phyloP scores from a whole-genome alignment of 208 protist species.

The Acanthamoeba culbertsoni region DNA sequence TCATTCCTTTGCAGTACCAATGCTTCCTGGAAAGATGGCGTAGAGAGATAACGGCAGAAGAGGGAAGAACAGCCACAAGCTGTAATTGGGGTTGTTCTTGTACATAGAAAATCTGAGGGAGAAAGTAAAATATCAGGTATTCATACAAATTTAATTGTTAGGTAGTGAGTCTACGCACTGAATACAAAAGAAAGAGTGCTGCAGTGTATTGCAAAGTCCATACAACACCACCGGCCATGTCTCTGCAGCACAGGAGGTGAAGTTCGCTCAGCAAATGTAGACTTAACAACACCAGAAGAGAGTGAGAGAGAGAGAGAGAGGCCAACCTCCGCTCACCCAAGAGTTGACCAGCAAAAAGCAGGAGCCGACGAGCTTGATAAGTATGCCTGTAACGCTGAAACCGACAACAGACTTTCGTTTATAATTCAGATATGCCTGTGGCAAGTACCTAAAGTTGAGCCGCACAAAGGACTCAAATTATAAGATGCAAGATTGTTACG shows the following conservation, averaged over 20 bases:
- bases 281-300: neutral
- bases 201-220: neutral
- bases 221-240: slow-evolving; percentile 6
- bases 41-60: neutral
- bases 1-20: neutral
- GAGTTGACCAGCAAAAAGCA: slow-evolving; percentile 5
- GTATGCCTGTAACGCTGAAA: neutral
- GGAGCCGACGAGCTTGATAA: slow-evolving; percentile 28
- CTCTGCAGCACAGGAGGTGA: neutral
- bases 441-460: neutral
- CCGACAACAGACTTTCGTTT: neutral
- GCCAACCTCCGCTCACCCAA: neutral
- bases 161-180: neutral
- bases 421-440: neutral
- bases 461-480: neutral
- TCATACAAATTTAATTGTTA: neutral
- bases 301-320: neutral
- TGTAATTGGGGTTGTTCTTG: slow-evolving; percentile 27
- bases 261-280: neutral
- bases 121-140: neutral
- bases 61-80: slow-evolving; percentile 11
- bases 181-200: neutral
- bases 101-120: neutral
- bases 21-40: neutral
- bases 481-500: no score